Percentiles rank a stretch among this genome's conserved stretches.
phyloP scores from a whole-genome alignment of 257 asterid genomes.

The Salvia miltiorrhiza region DNA sequence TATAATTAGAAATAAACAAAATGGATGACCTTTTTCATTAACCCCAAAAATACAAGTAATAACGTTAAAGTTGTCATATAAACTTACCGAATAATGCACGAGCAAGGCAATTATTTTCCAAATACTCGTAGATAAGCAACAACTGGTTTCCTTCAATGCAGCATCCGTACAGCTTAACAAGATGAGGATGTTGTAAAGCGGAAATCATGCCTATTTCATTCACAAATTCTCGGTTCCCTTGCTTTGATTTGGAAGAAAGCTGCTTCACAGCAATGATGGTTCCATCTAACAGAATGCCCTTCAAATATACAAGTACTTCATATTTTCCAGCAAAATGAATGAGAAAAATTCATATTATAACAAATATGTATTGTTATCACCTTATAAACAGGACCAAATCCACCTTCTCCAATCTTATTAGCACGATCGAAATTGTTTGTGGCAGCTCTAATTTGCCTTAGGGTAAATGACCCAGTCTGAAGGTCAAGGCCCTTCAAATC shows the following conservation, averaged over 20 bases:
- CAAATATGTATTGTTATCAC: too few species aligned
- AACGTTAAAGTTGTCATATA: background rate
- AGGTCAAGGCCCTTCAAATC: slow-evolving; percentile 49
- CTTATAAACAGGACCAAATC: slow-evolving; percentile 64
- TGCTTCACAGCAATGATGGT: slow-evolving; percentile 57
- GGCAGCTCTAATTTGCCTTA: slow-evolving; percentile 49
- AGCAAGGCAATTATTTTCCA: slow-evolving; percentile 61
- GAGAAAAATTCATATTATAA: too few species aligned
- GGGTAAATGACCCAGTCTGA: slow-evolving; percentile 40
- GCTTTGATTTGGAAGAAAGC: slow-evolving; percentile 58
- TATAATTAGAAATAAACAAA: too few species aligned
- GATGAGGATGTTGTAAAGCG: slow-evolving; percentile 60
- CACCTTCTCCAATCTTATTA: slow-evolving; percentile 67
- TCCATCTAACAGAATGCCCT: slow-evolving; percentile 50
- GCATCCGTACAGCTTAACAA: slow-evolving; percentile 55
- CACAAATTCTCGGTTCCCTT: slow-evolving; percentile 55
- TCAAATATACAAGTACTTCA: too few species aligned
- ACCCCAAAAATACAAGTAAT: background rate
- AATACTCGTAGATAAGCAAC: slow-evolving; percentile 51
- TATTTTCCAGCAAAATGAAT: too few species aligned
- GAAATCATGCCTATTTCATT: slow-evolving; percentile 63
- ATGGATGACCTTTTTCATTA: background rate
- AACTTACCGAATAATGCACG: slow-evolving; percentile 51
- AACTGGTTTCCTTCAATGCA: slow-evolving; percentile 57
- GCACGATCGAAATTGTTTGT: slow-evolving; percentile 57